These are phyloP conservation scores for Paecilomyces sp. DNA, from an alignment of 2,329 filamentous ascomycete genomes.

Conservation along the genomic window DNA sequence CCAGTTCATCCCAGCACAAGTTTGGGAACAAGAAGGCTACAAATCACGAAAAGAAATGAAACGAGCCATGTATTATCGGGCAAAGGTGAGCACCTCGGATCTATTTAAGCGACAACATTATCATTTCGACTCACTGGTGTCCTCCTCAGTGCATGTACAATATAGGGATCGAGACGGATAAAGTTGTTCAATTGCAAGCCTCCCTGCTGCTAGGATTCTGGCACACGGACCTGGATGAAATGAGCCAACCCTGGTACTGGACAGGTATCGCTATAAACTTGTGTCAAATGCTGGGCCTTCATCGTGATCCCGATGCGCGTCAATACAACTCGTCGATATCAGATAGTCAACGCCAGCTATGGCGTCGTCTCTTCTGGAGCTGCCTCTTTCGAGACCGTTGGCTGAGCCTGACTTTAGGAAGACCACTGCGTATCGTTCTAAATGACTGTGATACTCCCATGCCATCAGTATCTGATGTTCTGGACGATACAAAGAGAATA, in stretches of 20 bases:
- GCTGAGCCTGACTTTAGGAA: slow-evolving; percentile 32
- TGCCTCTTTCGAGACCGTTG: slow-evolving; percentile 36
- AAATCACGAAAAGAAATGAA: slow-evolving; percentile 29
- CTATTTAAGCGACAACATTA: not conserved
- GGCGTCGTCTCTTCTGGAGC: slow-evolving; percentile 37
- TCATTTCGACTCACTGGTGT: not conserved
- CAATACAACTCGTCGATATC: slow-evolving; percentile 12
- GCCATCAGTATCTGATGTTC: slow-evolving; percentile 9
- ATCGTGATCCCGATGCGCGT: slow-evolving; percentile 22
- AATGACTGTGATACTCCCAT: slow-evolving; percentile 30
- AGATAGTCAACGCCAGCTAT: slow-evolving; percentile 18
- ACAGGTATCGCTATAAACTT: slow-evolving; percentile 38
- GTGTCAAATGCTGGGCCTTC: slow-evolving; percentile 37
- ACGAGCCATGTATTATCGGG: slow-evolving; percentile 28
- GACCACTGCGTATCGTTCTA: slow-evolving; percentile 33
- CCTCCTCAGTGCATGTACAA: slow-evolving; percentile 5
- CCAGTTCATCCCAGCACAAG: slow-evolving; percentile 17
- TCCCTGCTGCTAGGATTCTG: slow-evolving; percentile 38
- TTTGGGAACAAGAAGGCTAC: slow-evolving; percentile 23
- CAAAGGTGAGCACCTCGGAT: slow-evolving; percentile 24
- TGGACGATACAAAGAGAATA: not conserved
- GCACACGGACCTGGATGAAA: slow-evolving; percentile 35
- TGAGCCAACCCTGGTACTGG: slow-evolving; percentile 41
- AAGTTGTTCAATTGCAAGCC: slow-evolving; percentile 35
- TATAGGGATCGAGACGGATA: slow-evolving; percentile 30